phyloP scores from a whole-genome alignment of 352 stramenopile genomes.

The Phytophthora hybrid region DNA sequence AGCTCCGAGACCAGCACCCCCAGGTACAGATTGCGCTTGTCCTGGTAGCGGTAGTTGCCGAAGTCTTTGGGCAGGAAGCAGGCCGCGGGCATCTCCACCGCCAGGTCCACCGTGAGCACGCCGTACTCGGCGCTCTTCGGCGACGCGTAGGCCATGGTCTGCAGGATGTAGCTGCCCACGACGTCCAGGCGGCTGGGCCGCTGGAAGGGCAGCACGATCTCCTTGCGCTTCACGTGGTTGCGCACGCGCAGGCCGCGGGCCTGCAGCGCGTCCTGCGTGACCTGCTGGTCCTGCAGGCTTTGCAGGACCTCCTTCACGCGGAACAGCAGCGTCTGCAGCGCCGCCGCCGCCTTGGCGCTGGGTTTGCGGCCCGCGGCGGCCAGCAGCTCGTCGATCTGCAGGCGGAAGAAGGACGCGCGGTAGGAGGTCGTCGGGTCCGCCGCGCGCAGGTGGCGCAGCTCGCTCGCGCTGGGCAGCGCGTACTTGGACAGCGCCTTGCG shows the following conservation, averaged over 20 bases:
- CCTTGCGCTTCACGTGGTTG: conserved; percentile 85
- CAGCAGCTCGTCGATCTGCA: conserved; percentile 90
- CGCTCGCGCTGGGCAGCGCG: conserved; percentile 88
- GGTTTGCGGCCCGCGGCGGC: conserved; percentile 67
- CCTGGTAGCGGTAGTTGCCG: conserved; percentile 89
- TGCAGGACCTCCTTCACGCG: conserved; percentile 82
- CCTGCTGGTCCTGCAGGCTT: conserved; percentile 67
- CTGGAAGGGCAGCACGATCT: conserved; percentile 88
- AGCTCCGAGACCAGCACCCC: conserved; percentile 74
- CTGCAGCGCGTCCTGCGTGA: conserved; percentile 77
- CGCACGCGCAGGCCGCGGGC: conserved; percentile 62
- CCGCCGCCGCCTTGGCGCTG: conserved; percentile 51
- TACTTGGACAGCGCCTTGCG: conserved; percentile 89
- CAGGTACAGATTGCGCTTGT: conserved; percentile 91
- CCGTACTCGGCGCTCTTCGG: conserved; percentile 50
- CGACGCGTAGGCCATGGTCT: conserved; percentile 75
- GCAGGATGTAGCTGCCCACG: conserved; percentile 89
- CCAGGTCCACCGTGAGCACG: conserved; percentile 77
- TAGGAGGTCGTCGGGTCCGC: conserved; percentile 82
- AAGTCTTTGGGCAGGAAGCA: conserved; percentile 92
- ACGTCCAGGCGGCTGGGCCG: conserved; percentile 81
- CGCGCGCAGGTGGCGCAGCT: conserved; percentile 80
- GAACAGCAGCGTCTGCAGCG: conserved; percentile 82
- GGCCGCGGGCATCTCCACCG: conserved; percentile 78
- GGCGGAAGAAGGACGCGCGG: conserved; percentile 83